phyloP scores from a whole-genome alignment of 2,329 filamentous ascomycete genomes.

The Cryphonectria nitschkei region DNA sequence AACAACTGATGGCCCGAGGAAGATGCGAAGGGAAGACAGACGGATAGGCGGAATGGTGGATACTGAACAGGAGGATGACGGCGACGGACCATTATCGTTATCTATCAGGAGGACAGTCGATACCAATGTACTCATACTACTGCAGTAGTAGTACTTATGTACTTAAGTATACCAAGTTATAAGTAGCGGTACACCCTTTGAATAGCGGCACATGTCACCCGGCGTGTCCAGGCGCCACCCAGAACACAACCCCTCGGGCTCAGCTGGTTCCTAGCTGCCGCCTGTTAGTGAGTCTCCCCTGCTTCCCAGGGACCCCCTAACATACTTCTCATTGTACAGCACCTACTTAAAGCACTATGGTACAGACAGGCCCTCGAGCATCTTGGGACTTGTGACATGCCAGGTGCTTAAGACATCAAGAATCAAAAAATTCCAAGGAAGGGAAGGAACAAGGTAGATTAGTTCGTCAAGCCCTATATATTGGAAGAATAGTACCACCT shows the following conservation, averaged over 20 bases:
- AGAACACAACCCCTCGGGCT: not conserved
- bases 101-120: not conserved
- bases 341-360: not conserved
- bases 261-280: not conserved
- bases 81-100: constrained; percentile 8
- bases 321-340: too few relatives aligned
- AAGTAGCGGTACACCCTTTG: not conserved
- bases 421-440: not conserved
- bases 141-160: not conserved
- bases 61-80: constrained; percentile 4
- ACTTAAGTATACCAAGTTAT: not conserved
- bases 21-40: not conserved
- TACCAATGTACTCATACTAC: not conserved
- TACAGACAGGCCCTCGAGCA: not conserved
- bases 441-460: not conserved
- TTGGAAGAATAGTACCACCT: not conserved
- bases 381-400: not conserved
- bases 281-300: not conserved
- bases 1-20: not conserved
- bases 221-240: not conserved
- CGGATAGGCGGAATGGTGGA: not conserved
- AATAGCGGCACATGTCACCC: constrained; percentile 11
- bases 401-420: too few relatives aligned
- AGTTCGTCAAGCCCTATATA: too few relatives aligned
- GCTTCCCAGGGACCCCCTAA: not conserved